Evolutionary conservation across 106 monocot genomes (phyloP), one percentile per base, ranked within the genome.

Genomic region (Allium cepa): DNA sequence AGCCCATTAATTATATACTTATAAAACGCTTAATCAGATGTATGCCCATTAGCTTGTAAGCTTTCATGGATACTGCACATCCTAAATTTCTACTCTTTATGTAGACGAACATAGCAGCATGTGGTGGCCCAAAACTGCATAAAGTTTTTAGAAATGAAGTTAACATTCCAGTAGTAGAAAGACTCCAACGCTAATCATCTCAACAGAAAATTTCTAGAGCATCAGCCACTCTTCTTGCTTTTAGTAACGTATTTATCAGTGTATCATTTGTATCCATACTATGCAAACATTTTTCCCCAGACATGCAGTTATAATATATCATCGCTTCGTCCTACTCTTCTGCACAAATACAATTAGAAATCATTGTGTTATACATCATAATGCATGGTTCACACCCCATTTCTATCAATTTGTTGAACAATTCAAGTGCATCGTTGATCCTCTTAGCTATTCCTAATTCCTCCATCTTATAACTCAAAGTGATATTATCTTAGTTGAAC

Each of bases 51-150:
- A 97, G 87, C 69, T 97, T 97, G 50, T 97, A 97, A 56, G 89
- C 78, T 79, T 97, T 97, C 68, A 87, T 57, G 47, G 97, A 97
- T 45, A 97, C 45, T 59, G 8, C 57, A 68, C 92, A 97, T 67
- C 89, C 92, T 50, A 46, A 67, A 75, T 85, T 90, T 71, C 76
- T 87, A 52, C 82, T 78, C 69, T 78, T 92, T 70, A 79, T 81
- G 51, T 97, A 97, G 50, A 97, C 76, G 53, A 88, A 46, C 84
- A 97, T 79, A 26, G 97, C 92, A 45, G 97, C 97, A 87, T 92
- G 82, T 52, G 97, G 97, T n/a, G 97, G 97, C 12, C 92, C 97
- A 83, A 84, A 92, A 46, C 79, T 90, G 70, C 89, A 92, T 15
- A 97, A 59, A 64, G 80, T 78, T 28, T 79, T 79, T 17, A 97